phyloP scores from a whole-genome alignment of 257 asterid genomes.

The Haberlea rhodopensis region DNA sequence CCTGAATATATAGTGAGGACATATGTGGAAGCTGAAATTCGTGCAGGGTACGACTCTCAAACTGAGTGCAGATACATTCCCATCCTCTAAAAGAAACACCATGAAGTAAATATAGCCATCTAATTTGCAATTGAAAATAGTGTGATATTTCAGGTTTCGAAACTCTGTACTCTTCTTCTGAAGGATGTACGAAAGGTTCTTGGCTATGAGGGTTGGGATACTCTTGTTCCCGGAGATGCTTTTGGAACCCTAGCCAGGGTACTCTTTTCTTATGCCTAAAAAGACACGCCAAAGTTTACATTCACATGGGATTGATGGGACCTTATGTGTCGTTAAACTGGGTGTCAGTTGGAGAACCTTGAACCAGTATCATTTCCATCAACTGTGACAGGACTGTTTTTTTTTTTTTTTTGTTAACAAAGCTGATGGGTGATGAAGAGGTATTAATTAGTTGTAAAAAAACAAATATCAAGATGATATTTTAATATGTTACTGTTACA shows the following conservation, averaged over 20 bases:
- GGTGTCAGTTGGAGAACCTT: conserved; percentile 70
- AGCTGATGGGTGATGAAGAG: conserved; percentile 99
- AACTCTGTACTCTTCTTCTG: conserved; percentile 78
- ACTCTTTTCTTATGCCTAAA: conserved; percentile 8
- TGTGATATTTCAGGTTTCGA: conserved; percentile 94
- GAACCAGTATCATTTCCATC: conserved; percentile 78
- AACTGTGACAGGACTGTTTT: conserved; percentile 66
- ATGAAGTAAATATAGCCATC: conserved; percentile 25
- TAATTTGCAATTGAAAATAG: conserved; percentile 45
- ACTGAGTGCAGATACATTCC: neutral
- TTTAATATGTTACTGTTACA: neutral
- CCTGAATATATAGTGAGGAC: conserved; percentile 90
- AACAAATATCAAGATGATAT: neutral
- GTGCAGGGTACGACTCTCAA: conserved; percentile 69
- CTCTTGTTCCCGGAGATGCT: conserved; percentile 89
- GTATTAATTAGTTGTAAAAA: conserved; percentile 22
- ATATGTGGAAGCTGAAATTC: conserved; percentile 96
- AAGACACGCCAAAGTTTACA: neutral
- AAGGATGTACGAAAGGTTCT: conserved; percentile 69
- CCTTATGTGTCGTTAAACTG: conserved; percentile 14
- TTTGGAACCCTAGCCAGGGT: conserved; percentile 83
- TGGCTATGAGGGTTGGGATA: conserved; percentile 92
- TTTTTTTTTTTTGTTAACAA: conserved; percentile 80
- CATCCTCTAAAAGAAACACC: conserved; percentile 8
- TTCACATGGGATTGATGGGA: neutral